Conservation (phyloP, 768 basidiomycete species). For the Porphyrellus cyaneotinctus region DNA sequence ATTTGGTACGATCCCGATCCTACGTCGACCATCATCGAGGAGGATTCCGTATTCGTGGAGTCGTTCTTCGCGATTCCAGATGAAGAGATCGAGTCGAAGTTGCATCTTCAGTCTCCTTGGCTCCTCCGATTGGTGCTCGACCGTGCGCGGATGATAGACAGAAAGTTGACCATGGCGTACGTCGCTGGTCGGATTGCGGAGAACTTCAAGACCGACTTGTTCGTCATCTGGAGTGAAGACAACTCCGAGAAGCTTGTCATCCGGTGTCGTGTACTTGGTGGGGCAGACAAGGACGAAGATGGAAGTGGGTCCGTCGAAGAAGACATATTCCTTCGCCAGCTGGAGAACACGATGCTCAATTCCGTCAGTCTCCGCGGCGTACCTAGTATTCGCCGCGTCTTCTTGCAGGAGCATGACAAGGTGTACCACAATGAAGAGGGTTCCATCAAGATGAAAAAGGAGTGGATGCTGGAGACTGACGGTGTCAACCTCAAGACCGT, state of each 20-base stretch:
- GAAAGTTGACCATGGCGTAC: constrained; percentile 91
- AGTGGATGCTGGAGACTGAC: constrained; percentile 98
- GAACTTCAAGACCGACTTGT: constrained; percentile 92
- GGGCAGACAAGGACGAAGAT: constrained; percentile 83
- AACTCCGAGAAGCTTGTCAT: constrained; percentile 97
- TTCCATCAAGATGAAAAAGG: constrained; percentile 56
- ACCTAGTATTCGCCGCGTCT: constrained; percentile 84
- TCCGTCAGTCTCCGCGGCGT: constrained; percentile 94
- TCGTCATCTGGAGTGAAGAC: constrained; percentile 99
- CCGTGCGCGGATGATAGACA: constrained; percentile 96
- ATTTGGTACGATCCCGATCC: constrained; percentile 98
- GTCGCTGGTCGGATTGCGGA: constrained; percentile 92
- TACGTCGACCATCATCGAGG: constrained; percentile 89
- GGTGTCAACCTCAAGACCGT: constrained; percentile 95
- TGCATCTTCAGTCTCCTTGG: constrained; percentile 95
- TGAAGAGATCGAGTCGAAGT: constrained; percentile 87
- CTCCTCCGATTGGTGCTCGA: constrained; percentile 94
- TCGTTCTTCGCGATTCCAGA: constrained; percentile 99
- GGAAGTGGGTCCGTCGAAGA: constrained; percentile 75
- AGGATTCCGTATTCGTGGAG: constrained; percentile 93
- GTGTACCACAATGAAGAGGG: constrained; percentile 63
- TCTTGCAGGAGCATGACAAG: constrained; percentile 86
- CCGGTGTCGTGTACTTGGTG: constrained; percentile 89
- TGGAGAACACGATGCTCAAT: constrained; percentile 96
- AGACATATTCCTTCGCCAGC: constrained; percentile 92